Evolutionary conservation across 2,329 filamentous ascomycete genomes (phyloP).

Genomic region (Clarireedia homoeocarpa): DNA sequence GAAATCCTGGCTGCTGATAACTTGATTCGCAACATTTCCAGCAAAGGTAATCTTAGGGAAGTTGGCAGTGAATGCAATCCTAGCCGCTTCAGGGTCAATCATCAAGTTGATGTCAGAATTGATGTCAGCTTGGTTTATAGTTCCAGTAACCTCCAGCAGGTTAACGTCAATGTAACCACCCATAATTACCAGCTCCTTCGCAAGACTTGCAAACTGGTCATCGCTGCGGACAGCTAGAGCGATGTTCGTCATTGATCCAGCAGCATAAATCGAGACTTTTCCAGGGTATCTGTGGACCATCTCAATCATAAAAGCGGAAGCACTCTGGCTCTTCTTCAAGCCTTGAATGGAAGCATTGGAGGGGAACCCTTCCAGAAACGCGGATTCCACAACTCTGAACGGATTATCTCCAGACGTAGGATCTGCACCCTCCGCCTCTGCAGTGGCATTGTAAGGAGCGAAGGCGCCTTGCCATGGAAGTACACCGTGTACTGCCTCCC

Average conservation of each 20-base stretch:
- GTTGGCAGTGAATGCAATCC: conserved; percentile 40
- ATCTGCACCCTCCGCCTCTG: conserved; percentile 36
- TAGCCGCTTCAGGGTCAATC: conserved; percentile 42
- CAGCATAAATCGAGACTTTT: conserved; percentile 39
- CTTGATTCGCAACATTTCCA: conserved; percentile 40
- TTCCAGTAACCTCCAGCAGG: conserved; percentile 28
- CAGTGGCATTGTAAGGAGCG: conserved; percentile 34
- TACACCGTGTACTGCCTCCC: conserved; percentile 37
- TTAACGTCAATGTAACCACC: conserved; percentile 41
- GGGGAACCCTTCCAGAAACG: conserved; percentile 40
- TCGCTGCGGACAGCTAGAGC: conserved; percentile 40
- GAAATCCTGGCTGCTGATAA: conserved; percentile 34
- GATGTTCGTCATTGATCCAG: conserved; percentile 41
- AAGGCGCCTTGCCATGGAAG: conserved; percentile 41
- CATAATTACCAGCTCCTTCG: conserved; percentile 42
- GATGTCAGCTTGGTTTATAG: conserved; percentile 23
- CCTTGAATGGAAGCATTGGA: conserved; percentile 33
- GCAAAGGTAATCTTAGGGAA: conserved; percentile 40
- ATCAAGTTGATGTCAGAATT: conserved; percentile 40
- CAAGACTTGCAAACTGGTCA: conserved; percentile 36
- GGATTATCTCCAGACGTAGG: conserved; percentile 38
- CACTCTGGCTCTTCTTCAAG: conserved; percentile 25
- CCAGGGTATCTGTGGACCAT: conserved; percentile 42
- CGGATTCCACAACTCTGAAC: conserved; percentile 32
- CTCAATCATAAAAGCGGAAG: conserved; percentile 40